phyloP scores from a whole-genome alignment of 768 basidiomycete genomes.

The Psilocybe sp. region DNA sequence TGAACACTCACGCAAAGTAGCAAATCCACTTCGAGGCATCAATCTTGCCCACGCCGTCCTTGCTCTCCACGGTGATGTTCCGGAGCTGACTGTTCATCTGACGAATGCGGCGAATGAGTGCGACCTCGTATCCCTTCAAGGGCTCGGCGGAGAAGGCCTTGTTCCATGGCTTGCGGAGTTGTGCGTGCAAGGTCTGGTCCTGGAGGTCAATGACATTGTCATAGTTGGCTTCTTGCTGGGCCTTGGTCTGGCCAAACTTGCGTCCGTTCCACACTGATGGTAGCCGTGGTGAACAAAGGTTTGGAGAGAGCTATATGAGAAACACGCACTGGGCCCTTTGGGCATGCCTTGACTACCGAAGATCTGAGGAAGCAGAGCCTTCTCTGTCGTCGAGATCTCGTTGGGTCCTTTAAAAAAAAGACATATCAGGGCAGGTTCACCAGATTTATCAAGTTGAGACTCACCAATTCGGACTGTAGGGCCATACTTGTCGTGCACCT shows the following conservation, averaged over 20 bases:
- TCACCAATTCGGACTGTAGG: slow-evolving; percentile 57
- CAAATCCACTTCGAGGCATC: slow-evolving; percentile 34
- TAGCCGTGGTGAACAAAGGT: background rate
- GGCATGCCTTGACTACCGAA: slow-evolving; percentile 35
- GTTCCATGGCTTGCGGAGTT: slow-evolving; percentile 38
- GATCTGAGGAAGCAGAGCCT: slow-evolving; percentile 25
- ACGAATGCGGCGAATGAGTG: slow-evolving; percentile 12
- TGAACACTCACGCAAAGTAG: slow-evolving; percentile 31
- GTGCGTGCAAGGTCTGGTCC: slow-evolving; percentile 22
- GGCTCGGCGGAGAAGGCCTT: slow-evolving; percentile 32
- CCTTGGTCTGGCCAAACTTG: slow-evolving; percentile 5
- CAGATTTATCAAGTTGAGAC: slow-evolving; percentile 2
- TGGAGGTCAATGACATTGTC: slow-evolving; percentile 27
- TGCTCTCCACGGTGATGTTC: slow-evolving; percentile 8
- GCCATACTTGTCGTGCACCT: slow-evolving; percentile 51
- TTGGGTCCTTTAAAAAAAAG: slow-evolving; percentile 23
- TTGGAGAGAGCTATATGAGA: slow-evolving; percentile 11
- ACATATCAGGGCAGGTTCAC: too few relatives aligned
- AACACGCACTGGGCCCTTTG: slow-evolving; percentile 33
- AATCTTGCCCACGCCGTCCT: slow-evolving; percentile 10
- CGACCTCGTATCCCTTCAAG: slow-evolving; percentile 22
- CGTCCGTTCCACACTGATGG: slow-evolving; percentile 24
- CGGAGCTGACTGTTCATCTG: slow-evolving; percentile 19
- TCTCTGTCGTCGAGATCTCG: slow-evolving; percentile 36
- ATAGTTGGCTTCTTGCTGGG: slow-evolving; percentile 8